Evolutionary conservation across 2,329 filamentous ascomycete genomes (phyloP).

Genomic region (Proliferodiscus dingleyae): DNA sequence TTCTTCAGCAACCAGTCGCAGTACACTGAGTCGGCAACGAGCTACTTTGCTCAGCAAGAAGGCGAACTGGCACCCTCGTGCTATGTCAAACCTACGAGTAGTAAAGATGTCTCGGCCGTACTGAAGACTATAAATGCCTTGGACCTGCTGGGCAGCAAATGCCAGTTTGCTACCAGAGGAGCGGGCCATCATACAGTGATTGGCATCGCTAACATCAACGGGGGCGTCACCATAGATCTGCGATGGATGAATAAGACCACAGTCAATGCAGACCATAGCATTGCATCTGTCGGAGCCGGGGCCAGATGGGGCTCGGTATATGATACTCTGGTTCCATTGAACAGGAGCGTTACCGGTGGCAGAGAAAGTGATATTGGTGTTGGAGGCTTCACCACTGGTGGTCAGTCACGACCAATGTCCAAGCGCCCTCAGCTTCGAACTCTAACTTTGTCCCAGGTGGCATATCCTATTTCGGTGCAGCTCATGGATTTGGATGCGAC

Average conservation of each 20-base stretch:
- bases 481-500: slow-evolving; percentile 45
- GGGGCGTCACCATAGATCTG: slow-evolving; percentile 39
- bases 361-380: slow-evolving; percentile 35
- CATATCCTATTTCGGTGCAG: slow-evolving; percentile 35
- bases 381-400: slow-evolving; percentile 34
- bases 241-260: slow-evolving; percentile 34
- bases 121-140: too few species aligned
- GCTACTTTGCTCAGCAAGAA: not conserved
- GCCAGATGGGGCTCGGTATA: slow-evolving; percentile 37
- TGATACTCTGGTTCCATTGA: slow-evolving; percentile 27
- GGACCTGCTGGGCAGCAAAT: too few species aligned
- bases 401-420: not conserved
- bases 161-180: slow-evolving; percentile 47
- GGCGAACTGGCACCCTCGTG: too few species aligned
- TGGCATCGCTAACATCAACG: slow-evolving; percentile 44
- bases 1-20: too few species aligned
- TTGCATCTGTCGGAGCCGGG: slow-evolving; percentile 33
- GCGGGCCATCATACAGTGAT: slow-evolving; percentile 53
- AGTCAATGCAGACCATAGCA: slow-evolving; percentile 21
- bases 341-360: slow-evolving; percentile 33
- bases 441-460: slow-evolving; percentile 34
- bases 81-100: too few species aligned
- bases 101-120: too few species aligned
- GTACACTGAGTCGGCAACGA: not conserved
- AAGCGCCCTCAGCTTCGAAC: slow-evolving; percentile 5